Conservation (phyloP, 768 basidiomycete genomes). For the Sarcodon sp. region DNA sequence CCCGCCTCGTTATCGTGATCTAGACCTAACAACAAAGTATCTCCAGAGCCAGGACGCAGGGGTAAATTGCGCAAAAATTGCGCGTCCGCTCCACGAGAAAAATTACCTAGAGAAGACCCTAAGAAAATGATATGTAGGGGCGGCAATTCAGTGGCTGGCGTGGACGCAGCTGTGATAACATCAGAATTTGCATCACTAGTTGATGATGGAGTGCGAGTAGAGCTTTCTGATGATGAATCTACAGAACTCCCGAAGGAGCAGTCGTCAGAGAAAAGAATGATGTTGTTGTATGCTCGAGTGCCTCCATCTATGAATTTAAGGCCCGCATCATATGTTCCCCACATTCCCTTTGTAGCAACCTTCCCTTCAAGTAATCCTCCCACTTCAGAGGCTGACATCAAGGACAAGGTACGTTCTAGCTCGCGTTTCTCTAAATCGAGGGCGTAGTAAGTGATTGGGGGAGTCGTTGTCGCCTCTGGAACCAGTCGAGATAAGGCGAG, state of each 20-base stretch:
- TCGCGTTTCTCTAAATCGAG: conserved; percentile 88
- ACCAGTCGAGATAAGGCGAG: conserved; percentile 51
- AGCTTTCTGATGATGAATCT: conserved; percentile 4
- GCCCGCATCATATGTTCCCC: conserved; percentile 87
- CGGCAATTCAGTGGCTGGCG: conserved; percentile 28
- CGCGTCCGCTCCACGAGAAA: conserved; percentile 52
- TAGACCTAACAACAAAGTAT: conserved; percentile 83
- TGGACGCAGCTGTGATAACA: conserved; percentile 25
- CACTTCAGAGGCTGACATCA: conserved; percentile 50
- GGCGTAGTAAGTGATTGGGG: conserved; percentile 76
- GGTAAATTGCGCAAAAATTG: conserved; percentile 72
- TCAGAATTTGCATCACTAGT: conserved; percentile 9
- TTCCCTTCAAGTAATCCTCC: conserved; percentile 55
- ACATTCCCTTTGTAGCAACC: conserved; percentile 72
- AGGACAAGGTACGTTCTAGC: conserved; percentile 63
- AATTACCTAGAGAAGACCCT: conserved; percentile 90
- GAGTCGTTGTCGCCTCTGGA: conserved; percentile 16
- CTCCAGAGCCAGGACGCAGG: conserved; percentile 56
- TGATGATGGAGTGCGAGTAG: conserved; percentile 5
- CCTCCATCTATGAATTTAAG: conserved; percentile 66
- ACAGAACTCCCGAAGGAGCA: conserved; percentile 4
- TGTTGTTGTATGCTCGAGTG: conserved; percentile 20
- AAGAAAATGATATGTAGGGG: conserved; percentile 83
- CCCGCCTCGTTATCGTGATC: conserved; percentile 67
- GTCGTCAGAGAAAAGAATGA: neutral